Conservation (phyloP, 768 basidiomycete species). For the Trametes maxima region DNA sequence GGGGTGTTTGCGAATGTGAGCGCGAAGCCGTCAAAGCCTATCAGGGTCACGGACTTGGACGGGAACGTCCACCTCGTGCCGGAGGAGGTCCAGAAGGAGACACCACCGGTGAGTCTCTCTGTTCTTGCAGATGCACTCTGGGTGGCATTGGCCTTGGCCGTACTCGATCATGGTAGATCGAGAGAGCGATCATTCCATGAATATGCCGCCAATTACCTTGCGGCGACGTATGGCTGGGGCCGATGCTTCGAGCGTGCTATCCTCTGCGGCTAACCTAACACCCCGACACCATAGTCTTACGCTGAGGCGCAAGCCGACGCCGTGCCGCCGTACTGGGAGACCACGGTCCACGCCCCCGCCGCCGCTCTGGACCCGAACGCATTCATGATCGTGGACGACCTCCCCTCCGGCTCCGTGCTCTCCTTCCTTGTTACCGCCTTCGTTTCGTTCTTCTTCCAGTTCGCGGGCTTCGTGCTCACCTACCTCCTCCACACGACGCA, state of each 20-base stretch:
- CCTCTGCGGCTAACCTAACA: not conserved
- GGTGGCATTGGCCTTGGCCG: too few relatives aligned
- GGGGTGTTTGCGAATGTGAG: slow-evolving; percentile 95
- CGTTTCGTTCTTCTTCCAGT: slow-evolving; percentile 96
- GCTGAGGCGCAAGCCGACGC: slow-evolving; percentile 85
- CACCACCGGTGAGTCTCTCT: slow-evolving; percentile 75
- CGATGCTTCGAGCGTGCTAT: too few relatives aligned
- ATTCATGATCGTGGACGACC: slow-evolving; percentile 87
- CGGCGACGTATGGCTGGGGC: too few relatives aligned
- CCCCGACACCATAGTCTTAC: slow-evolving; percentile 65
- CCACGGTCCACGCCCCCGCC: slow-evolving; percentile 81
- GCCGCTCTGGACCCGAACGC: slow-evolving; percentile 48
- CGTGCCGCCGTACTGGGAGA: slow-evolving; percentile 97
- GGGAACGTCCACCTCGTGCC: slow-evolving; percentile 68
- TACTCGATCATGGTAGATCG: too few relatives aligned
- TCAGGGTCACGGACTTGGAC: slow-evolving; percentile 50
- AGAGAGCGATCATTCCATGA: too few relatives aligned
- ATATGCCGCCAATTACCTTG: too few relatives aligned
- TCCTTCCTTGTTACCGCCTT: slow-evolving; percentile 79
- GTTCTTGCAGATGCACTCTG: too few relatives aligned
- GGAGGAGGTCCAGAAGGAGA: slow-evolving; percentile 79
- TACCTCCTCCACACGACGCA: slow-evolving; percentile 92
- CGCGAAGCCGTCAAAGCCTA: slow-evolving; percentile 71
- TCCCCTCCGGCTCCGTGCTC: slow-evolving; percentile 78
- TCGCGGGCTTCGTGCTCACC: slow-evolving; percentile 90